Evolutionary conservation across 805 yeast genomes (phyloP).

Genomic region (Metschnikowia baotianmanensis): DNA sequence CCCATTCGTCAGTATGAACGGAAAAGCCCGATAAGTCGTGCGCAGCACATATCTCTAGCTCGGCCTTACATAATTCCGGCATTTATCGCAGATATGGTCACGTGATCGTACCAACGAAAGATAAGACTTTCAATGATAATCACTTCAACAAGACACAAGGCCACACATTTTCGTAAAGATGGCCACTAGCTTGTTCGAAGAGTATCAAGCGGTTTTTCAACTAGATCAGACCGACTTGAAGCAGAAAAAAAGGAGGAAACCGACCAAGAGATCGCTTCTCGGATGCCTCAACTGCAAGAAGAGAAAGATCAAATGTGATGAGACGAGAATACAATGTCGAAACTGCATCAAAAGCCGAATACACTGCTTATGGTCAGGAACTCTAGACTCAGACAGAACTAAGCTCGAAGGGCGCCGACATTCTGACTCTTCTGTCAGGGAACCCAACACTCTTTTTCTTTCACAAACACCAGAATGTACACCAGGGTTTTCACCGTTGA

Average conservation of each 20-base stretch:
- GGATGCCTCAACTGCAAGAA: conserved; percentile 18
- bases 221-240: not conserved
- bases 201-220: conserved; percentile 13
- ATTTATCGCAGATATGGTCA: no score
- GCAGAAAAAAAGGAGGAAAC: conserved; percentile 4
- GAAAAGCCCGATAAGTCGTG: no score
- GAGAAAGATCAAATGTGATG: conserved; percentile 18
- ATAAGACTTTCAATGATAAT: not conserved
- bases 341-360: conserved; percentile 11
- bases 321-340: conserved; percentile 10
- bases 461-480: not conserved
- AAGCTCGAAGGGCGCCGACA: not conserved
- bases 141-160: not conserved
- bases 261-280: conserved; percentile 6
- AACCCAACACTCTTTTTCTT: not conserved
- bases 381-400: not conserved
- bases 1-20: no score
- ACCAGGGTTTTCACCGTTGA: not conserved
- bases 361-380: conserved; percentile 12
- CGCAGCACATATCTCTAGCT: no score
- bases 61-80: no score
- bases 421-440: not conserved
- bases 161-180: no score
- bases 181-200: conserved; percentile 5
- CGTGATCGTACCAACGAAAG: not conserved